A percentile compares a stretch with the other conserved stretches of the same genome.
Conservation (phyloP, 2,329 filamentous ascomycete genomes). For the Phialocephala subalpina region DNA sequence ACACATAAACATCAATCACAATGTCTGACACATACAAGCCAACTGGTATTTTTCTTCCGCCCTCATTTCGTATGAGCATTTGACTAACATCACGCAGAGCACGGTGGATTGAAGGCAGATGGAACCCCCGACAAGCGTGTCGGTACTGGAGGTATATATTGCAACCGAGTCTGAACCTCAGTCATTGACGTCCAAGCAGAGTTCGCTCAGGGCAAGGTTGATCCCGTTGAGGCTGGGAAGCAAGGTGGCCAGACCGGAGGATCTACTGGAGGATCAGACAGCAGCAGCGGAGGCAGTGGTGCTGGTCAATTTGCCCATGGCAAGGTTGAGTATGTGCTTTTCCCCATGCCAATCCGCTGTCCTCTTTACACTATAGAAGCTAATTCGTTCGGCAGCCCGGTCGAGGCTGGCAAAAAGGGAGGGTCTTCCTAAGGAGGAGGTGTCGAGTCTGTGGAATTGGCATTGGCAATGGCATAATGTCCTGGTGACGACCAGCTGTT, state of each 20-base stretch:
- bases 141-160: slow-evolving; percentile 45
- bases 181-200: slow-evolving; percentile 28
- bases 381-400: not conserved
- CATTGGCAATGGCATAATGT: not conserved
- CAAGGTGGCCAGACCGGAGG: slow-evolving; percentile 45
- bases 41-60: slow-evolving; percentile 21
- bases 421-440: not conserved
- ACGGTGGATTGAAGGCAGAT: slow-evolving; percentile 52
- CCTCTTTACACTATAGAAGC: no score
- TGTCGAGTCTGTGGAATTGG: not conserved
- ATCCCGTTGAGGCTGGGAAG: slow-evolving; percentile 50
- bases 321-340: slow-evolving; percentile 2
- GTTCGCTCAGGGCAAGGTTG: slow-evolving; percentile 51
- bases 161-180: not conserved
- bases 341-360: no score
- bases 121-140: slow-evolving; percentile 51
- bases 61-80: not conserved
- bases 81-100: slow-evolving; percentile 42
- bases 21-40: slow-evolving; percentile 32
- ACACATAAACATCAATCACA: no score
- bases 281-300: slow-evolving; percentile 11
- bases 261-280: not conserved
- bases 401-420: slow-evolving; percentile 11
- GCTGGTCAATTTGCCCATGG: slow-evolving; percentile 15
- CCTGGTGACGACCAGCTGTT: no score